Percentiles rank a stretch among this genome's conserved stretches.
Conservation (phyloP, 768 basidiomycete species). For the Kondoa subrosea region DNA sequence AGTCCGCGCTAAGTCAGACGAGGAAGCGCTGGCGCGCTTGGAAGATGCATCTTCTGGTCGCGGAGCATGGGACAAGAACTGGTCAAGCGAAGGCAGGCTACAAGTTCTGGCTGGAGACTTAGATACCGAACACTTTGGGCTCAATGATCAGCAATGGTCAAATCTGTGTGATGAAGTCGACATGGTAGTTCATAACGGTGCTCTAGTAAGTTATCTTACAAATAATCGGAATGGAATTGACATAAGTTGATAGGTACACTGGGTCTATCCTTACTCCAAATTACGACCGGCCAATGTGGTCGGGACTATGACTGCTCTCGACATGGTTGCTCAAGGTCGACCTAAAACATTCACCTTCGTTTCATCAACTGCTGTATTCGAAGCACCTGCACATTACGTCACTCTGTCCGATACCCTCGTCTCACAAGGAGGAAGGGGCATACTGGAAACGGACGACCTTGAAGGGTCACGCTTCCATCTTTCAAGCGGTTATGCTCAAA, state of each 20-base stretch:
- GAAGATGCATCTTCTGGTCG: slow-evolving; percentile 56
- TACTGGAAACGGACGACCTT: slow-evolving; percentile 74
- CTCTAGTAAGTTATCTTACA: slow-evolving; percentile 77
- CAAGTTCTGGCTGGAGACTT: slow-evolving; percentile 77
- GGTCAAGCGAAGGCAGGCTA: slow-evolving; percentile 51
- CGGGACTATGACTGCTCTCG: slow-evolving; percentile 55
- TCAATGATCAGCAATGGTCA: slow-evolving; percentile 49
- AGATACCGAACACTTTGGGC: slow-evolving; percentile 54
- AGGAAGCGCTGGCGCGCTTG: slow-evolving; percentile 52
- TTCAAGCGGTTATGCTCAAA: slow-evolving; percentile 88
- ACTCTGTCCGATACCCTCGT: slow-evolving; percentile 58
- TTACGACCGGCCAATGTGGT: slow-evolving; percentile 83
- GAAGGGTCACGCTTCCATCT: slow-evolving; percentile 60
- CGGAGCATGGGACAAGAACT: slow-evolving; percentile 72
- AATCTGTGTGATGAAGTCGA: slow-evolving; percentile 56
- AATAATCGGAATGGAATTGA: too few species aligned
- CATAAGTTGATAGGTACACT: slow-evolving; percentile 57
- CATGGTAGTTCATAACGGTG: slow-evolving; percentile 82
- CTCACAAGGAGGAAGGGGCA: slow-evolving; percentile 41
- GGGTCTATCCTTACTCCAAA: slow-evolving; percentile 95
- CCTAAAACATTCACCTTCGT: slow-evolving; percentile 75
- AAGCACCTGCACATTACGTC: slow-evolving; percentile 68
- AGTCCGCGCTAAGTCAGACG: slow-evolving; percentile 53
- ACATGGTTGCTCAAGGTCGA: slow-evolving; percentile 37
- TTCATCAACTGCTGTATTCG: slow-evolving; percentile 86